Evolutionary conservation across 352 stramenopile genomes (phyloP).

Genomic region (Pythium volutum): DNA sequence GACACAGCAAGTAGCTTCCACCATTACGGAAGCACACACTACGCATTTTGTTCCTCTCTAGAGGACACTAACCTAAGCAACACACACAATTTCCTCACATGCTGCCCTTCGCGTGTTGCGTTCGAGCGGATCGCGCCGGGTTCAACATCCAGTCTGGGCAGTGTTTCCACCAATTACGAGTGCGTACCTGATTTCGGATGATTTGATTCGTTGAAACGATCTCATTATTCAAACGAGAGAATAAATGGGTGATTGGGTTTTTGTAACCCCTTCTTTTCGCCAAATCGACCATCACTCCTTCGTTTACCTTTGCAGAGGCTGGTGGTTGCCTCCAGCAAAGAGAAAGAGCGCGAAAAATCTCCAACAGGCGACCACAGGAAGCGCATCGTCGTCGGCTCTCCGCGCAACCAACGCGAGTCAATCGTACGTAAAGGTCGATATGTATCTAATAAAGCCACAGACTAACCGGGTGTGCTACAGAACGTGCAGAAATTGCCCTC

Average conservation of each 20-base stretch:
- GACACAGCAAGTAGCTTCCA: background rate
- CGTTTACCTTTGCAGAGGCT: conserved; percentile 11
- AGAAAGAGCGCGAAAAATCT: conserved; percentile 33
- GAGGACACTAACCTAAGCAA: background rate
- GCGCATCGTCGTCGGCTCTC: background rate
- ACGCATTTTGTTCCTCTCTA: background rate
- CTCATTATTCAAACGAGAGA: background rate
- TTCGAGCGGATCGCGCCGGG: background rate
- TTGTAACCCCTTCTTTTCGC: conserved; percentile 18
- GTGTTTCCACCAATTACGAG: too few relatives aligned
- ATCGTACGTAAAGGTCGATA: background rate
- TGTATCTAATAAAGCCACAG: background rate
- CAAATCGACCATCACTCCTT: conserved; percentile 24
- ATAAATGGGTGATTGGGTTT: conserved; percentile 17
- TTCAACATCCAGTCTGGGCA: too few relatives aligned
- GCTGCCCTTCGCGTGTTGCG: background rate
- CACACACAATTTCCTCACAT: background rate
- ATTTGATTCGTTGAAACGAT: conserved; percentile 13
- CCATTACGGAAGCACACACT: background rate
- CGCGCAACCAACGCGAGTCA: background rate
- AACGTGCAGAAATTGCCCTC: background rate
- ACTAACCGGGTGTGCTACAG: background rate
- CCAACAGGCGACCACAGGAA: background rate
- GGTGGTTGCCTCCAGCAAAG: conserved; percentile 24
- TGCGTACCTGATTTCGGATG: background rate